Conservation (phyloP, 345 rosid genomes). For the Turnera subulata region DNA sequence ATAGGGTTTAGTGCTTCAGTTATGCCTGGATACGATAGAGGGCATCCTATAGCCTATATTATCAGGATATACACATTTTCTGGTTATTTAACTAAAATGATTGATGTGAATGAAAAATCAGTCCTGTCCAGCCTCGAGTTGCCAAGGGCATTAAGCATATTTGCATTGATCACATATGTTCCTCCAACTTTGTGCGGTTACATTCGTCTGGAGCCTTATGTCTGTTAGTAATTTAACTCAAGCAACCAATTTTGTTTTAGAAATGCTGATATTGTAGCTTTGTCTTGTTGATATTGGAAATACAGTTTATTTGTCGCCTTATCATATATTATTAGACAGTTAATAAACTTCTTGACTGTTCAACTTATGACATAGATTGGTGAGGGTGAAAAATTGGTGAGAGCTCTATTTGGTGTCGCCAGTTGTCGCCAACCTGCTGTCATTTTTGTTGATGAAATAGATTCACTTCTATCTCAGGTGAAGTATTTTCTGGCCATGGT, state of each 20-base stretch:
- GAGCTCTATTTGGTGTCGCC: constrained; percentile 98
- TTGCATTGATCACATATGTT: background rate
- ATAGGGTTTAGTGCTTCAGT: too few species aligned
- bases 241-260: background rate
- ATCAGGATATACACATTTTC: too few species aligned
- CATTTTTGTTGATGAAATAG: constrained; percentile 95
- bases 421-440: constrained; percentile 99
- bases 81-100: too few species aligned
- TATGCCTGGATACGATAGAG: too few species aligned
- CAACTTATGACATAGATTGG: constrained; percentile 57
- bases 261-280: too few species aligned
- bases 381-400: constrained; percentile 97
- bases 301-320: background rate
- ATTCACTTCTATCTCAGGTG: constrained; percentile 97
- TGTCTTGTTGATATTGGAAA: too few species aligned
- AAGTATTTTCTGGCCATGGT: constrained; percentile 20
- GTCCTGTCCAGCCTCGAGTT: background rate
- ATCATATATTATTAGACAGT: too few species aligned
- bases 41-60: too few species aligned
- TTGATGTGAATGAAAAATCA: too few species aligned
- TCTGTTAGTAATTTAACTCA: background rate
- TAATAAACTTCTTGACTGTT: background rate
- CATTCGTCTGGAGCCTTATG: background rate
- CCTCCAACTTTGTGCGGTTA: background rate
- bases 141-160: background rate